A percentile compares a stretch with the other conserved stretches of the same genome.
phyloP scores from a whole-genome alignment of 257 asterid genomes.

The Petunia secreta region DNA sequence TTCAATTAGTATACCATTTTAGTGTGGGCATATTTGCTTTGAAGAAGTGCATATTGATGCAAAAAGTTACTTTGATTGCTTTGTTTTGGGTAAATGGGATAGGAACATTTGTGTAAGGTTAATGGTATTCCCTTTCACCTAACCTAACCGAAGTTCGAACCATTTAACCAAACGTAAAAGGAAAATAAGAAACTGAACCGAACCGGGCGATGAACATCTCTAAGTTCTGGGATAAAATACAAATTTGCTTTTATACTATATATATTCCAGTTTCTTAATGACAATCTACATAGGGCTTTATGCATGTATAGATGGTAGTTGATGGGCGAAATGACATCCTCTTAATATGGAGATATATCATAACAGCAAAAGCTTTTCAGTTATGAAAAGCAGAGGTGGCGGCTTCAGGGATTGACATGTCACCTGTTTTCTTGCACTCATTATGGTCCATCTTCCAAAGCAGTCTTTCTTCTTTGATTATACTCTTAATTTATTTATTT shows the following conservation, averaged over 20 bases:
- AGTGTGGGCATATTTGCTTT: too few species aligned
- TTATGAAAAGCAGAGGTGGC: not conserved
- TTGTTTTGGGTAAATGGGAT: too few species aligned
- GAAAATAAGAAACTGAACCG: too few species aligned
- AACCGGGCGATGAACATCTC: not conserved
- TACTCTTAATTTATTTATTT: not conserved
- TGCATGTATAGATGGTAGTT: conserved; percentile 21
- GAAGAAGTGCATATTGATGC: too few species aligned
- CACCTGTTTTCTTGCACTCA: not conserved
- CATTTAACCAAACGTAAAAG: too few species aligned
- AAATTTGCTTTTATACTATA: not conserved
- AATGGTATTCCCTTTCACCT: too few species aligned
- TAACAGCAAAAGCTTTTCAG: not conserved
- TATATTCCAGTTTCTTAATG: conserved; percentile 1
- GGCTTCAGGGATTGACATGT: not conserved
- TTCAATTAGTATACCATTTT: too few species aligned
- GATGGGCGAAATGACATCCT: conserved; percentile 9
- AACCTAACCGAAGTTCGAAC: too few species aligned
- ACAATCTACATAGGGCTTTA: not conserved
- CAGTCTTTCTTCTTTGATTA: not conserved
- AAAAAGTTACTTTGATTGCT: too few species aligned
- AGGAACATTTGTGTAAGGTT: too few species aligned
- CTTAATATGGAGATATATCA: conserved; percentile 3
- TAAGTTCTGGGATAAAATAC: not conserved
- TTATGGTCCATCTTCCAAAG: not conserved